Evolutionary conservation across 2,329 filamentous ascomycete genomes (phyloP).

Genomic region (Harringtonia aguacate): DNA sequence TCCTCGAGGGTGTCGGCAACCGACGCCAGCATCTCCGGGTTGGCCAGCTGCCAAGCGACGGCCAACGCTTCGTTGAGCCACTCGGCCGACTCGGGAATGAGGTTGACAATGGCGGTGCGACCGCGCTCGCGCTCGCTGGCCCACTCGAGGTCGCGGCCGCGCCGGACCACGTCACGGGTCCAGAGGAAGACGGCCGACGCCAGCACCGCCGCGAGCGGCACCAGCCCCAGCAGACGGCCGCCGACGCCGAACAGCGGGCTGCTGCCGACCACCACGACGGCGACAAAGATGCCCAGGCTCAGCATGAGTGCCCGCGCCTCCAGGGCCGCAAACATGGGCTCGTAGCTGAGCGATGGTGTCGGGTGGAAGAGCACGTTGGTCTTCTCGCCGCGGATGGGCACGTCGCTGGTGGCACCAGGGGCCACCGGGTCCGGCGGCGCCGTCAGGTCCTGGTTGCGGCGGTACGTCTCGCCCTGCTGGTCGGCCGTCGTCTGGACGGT

Average conservation of each 20-base stretch:
- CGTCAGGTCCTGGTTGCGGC: conserved; percentile 75
- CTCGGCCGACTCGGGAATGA: conserved; percentile 86
- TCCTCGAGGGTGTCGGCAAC: conserved; percentile 91
- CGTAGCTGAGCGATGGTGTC: conserved; percentile 79
- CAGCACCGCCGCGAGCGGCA: conserved; percentile 63
- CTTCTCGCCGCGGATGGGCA: conserved; percentile 92
- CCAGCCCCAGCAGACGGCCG: conserved; percentile 62
- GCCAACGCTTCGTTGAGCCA: conserved; percentile 90
- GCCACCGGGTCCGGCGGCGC: conserved; percentile 82
- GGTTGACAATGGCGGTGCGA: conserved; percentile 73
- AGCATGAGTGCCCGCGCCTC: conserved; percentile 66
- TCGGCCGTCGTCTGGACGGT: conserved; percentile 59
- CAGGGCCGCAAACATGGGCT: conserved; percentile 71
- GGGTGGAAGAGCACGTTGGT: conserved; percentile 95
- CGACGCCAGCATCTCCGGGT: conserved; percentile 88
- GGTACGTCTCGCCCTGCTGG: conserved; percentile 72
- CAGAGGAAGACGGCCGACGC: conserved; percentile 75
- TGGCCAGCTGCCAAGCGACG: conserved; percentile 82
- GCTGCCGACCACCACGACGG: conserved; percentile 70
- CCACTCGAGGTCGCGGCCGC: conserved; percentile 80
- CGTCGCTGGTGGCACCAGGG: conserved; percentile 76
- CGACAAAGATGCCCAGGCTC: conserved; percentile 58
- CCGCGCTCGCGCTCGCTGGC: conserved; percentile 75
- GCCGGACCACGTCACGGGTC: conserved; percentile 77
- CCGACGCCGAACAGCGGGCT: conserved; percentile 75